Evolutionary conservation across 2,329 filamentous ascomycete genomes (phyloP), one percentile per base, ranked within the genome.

Genomic region (Alternaria panax): DNA sequence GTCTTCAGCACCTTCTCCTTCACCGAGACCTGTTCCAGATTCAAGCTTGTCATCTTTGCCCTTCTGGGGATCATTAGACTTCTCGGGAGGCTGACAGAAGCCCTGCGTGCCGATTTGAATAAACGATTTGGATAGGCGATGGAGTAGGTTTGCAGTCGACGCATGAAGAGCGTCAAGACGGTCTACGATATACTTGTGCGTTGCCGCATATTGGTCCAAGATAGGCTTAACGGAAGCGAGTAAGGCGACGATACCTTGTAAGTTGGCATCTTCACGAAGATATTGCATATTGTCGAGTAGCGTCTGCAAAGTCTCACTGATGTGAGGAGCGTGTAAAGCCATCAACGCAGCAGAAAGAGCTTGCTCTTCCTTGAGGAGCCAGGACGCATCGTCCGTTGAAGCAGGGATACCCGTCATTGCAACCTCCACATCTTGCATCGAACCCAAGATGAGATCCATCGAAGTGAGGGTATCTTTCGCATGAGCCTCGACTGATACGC

Each of bases 1-100:
- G 77, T 99, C 94, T 75, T 99, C 93, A 5, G 91, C 93, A 18
- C 94, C 96, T 77, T 97, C 92, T 11, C 95, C 96, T 45, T 97
- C 95, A 20, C 95, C 96, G 24, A 99, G 87, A 32, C 95, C 96
- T 11, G 93, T 98, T 16, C 96, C 96, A 36, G 88, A 88, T 78
- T 99, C 94, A 28, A 97, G 83, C 69, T 96, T 91, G 12, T 93
- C 92, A 24, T 87, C 85, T 59, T 91, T 86, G 20, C 87, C 87
- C 51, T 88, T 84, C 57, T 89, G 87, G 48, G 89, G 87, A 40
- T 92, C 75, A 16, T 65, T 64, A 2, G 88, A 88, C 68, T 93
- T 90, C 70, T 98, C 93, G 22, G 90, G 85, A 0, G 95, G 95
- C 20, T 89, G 92, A 75, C 95, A 99, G 82, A 98, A 98, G 2